These are phyloP conservation scores for Holtermanniella nyarrowii DNA, from an alignment of 768 basidiomycete species.

Conservation along the genomic window DNA sequence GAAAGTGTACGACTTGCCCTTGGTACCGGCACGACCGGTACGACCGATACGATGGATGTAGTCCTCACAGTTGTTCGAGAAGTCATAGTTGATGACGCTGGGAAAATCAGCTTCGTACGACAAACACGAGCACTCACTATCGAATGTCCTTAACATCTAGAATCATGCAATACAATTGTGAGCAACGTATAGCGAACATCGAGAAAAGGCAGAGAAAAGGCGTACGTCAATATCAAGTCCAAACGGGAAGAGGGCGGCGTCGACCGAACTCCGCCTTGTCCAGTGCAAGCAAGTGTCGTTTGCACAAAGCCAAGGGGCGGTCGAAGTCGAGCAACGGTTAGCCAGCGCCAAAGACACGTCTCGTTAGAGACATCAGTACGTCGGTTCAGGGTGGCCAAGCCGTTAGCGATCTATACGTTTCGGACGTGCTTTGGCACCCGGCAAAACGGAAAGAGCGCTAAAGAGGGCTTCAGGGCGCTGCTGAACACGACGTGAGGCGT, in stretches of 20 bases:
- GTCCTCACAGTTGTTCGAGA: conserved; percentile 96
- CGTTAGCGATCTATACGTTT: not conserved
- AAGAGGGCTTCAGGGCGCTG: not conserved
- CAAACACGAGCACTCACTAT: conserved; percentile 44
- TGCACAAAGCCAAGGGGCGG: too few relatives aligned
- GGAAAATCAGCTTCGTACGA: not conserved
- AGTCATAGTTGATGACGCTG: conserved; percentile 64
- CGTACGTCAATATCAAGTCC: conserved; percentile 2
- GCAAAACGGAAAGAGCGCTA: not conserved
- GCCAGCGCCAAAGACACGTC: too few relatives aligned
- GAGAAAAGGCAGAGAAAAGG: conserved; percentile 2
- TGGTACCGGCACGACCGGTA: conserved; percentile 70
- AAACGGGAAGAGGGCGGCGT: not conserved
- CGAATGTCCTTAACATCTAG: conserved; percentile 98
- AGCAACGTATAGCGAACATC: conserved; percentile 5
- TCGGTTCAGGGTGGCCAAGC: not conserved
- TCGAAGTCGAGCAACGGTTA: too few relatives aligned
- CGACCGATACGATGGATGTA: conserved; percentile 88
- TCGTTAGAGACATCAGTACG: not conserved
- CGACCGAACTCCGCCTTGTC: not conserved
- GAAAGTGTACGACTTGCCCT: conserved; percentile 59
- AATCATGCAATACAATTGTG: conserved; percentile 3
- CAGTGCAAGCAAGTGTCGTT: too few relatives aligned
- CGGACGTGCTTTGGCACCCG: not conserved
- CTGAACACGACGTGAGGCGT: not conserved